Percentiles rank a stretch among this genome's conserved stretches.
Conservation (phyloP, 352 stramenopile genomes). For the Phytophthora palmivora region DNA sequence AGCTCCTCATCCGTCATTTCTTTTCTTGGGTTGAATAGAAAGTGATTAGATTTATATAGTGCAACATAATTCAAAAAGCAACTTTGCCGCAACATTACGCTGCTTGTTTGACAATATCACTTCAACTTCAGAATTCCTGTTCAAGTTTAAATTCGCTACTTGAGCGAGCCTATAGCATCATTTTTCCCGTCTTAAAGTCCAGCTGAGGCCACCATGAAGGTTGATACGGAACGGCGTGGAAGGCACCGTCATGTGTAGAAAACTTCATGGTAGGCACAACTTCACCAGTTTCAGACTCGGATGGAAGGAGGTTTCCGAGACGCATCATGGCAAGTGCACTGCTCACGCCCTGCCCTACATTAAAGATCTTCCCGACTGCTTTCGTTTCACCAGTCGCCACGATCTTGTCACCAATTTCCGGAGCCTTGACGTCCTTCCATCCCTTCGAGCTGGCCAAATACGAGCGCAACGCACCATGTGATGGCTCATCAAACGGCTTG, state of each 20-base stretch:
- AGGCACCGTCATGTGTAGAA: conserved; percentile 66
- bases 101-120: background rate
- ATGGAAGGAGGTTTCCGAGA: conserved; percentile 66
- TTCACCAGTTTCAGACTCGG: conserved; percentile 41
- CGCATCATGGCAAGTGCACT: conserved; percentile 81
- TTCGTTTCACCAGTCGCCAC: conserved; percentile 63
- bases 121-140: background rate
- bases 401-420: conserved; percentile 56
- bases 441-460: conserved; percentile 49
- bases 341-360: conserved; percentile 53
- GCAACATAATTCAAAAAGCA: background rate
- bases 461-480: conserved; percentile 46
- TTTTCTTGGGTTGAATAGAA: conserved; percentile 14
- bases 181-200: conserved; percentile 80
- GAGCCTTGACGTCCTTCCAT: conserved; percentile 29
- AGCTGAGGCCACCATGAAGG: conserved; percentile 79
- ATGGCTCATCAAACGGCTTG: conserved; percentile 56
- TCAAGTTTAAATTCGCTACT: conserved; percentile 7
- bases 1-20: conserved; percentile 45
- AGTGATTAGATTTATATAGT: background rate
- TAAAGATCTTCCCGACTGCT: conserved; percentile 63
- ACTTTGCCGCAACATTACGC: too few relatives aligned
- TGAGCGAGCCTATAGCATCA: conserved; percentile 48
- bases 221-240: conserved; percentile 75
- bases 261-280: conserved; percentile 61